Base-by-base conservation (phyloP, 331 rosid species). In the Rhamnella rubrinervis region DNA sequence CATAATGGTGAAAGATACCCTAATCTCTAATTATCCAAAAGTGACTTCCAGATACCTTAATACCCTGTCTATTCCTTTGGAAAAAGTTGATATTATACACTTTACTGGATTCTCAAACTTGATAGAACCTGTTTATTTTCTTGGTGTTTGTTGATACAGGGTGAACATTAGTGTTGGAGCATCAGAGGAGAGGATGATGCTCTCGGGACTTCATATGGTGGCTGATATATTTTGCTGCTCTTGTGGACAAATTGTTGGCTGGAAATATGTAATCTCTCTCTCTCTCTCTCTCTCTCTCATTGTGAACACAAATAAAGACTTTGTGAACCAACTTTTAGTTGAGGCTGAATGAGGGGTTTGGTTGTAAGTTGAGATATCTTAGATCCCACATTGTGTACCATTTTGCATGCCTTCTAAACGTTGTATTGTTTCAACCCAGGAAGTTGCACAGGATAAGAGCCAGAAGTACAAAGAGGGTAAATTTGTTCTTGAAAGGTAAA, bases 391-490 rank as follows among this genome's bases (percentile, higher is more conserved):
- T 44, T 44, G 16, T 44, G 11, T 11, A n/a, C 55, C 35, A 41
- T 20, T 56, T 76, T 0, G 0, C 52, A 39, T 67, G 9, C 25
- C 0, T 11, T 64, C 38, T 39, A 65, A n/a, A 10, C 41, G 18
- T 20, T 14, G 7, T 56, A 8, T 41, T 51, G 19, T 10, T 70
- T 11, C 53, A 46, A 72, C 37, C 60, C 78, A 89, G 98, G 98
- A 87, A 66, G 75, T 81, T 76, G 95, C 95, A 12, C 98, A 84
- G 16, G 98, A 89, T 80, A 87, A 74, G 80, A 76, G 81, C 78
- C 98, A 92, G 66, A 86, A 92, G 76, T 89, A 89, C 70, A 92
- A 92, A 78, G 98, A 92, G 78, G 98, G 96, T 61, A 92, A 84
- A 86, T 89, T 80, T 79, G 89, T 92, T 61, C 98, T 92, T 69